Conservation (phyloP, 2,329 filamentous ascomycete genomes). For the Colletotrichum sp. region DNA sequence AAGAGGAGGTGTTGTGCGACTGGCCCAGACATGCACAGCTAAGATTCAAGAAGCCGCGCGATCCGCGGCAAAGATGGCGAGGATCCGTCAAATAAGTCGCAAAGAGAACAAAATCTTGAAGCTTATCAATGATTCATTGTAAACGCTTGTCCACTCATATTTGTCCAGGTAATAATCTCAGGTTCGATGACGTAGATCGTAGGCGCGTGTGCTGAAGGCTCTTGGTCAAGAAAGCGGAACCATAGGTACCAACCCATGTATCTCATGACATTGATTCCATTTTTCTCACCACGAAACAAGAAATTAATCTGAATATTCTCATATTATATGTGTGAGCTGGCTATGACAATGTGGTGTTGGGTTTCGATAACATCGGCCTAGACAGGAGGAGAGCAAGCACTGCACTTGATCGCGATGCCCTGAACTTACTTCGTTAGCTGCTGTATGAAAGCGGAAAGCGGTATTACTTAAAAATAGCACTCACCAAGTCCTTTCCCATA, state of each 20-base stretch:
- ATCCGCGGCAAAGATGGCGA: background rate
- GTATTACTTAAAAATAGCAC: background rate
- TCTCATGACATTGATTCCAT: background rate
- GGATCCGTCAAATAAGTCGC: background rate
- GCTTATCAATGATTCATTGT: background rate
- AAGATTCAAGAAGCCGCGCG: background rate
- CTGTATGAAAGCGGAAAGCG: background rate
- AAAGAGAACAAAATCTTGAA: background rate
- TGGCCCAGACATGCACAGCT: background rate
- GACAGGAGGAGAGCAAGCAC: background rate
- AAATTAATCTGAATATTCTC: background rate
- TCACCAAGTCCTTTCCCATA: background rate
- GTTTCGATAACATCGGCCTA: background rate
- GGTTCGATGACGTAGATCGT: background rate
- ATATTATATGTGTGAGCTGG: background rate
- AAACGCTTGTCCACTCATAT: background rate
- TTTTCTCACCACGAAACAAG: background rate
- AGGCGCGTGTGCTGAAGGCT: background rate
- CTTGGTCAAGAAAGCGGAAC: background rate
- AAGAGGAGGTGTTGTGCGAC: background rate
- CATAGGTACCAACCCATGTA: background rate
- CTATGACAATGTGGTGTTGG: background rate
- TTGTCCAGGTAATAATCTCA: background rate
- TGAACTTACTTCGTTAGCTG: background rate
- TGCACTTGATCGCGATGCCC: slow-evolving; percentile 6